Evolutionary conservation across 2,329 filamentous ascomycete genomes (phyloP).

Genomic region (Apiospora arundinis): DNA sequence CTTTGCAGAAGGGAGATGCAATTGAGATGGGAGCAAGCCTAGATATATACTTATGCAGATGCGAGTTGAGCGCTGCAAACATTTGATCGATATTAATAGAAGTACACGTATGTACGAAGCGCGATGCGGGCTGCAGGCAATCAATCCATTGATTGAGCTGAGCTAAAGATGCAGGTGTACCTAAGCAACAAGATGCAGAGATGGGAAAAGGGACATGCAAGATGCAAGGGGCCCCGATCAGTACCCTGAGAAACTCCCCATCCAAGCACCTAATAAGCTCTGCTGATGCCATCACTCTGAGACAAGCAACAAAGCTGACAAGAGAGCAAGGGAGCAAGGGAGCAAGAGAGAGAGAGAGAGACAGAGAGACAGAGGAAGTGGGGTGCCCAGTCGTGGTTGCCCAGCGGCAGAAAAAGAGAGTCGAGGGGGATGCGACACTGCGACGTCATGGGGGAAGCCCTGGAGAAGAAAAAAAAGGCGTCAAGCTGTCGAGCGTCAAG

Average conservation of each 20-base stretch:
- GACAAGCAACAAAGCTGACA: neutral
- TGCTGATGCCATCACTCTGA: neutral
- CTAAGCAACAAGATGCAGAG: neutral
- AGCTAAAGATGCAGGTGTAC: neutral
- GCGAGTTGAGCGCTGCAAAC: neutral
- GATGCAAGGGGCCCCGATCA: neutral
- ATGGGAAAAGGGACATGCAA: neutral
- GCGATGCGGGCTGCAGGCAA: neutral
- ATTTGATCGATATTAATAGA: neutral
- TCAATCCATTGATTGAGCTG: neutral
- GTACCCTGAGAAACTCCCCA: neutral
- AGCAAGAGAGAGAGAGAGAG: no score
- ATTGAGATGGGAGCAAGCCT: neutral
- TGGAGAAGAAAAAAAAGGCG: neutral
- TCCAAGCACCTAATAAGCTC: neutral
- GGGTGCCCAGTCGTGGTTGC: slow-evolving; percentile 10
- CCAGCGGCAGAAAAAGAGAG: neutral
- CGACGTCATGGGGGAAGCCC: slow-evolving; percentile 11
- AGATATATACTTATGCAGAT: neutral
- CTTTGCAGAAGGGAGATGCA: neutral
- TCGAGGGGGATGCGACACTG: neutral
- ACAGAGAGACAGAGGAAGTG: neutral
- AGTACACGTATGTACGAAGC: neutral
- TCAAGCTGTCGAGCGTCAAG: neutral
- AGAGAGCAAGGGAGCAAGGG: neutral